A percentile compares a stretch with the other conserved stretches of the same genome.
Evolutionary conservation across 208 protist genomes (phyloP).

Genomic region (Naegleria lovaniensis): DNA sequence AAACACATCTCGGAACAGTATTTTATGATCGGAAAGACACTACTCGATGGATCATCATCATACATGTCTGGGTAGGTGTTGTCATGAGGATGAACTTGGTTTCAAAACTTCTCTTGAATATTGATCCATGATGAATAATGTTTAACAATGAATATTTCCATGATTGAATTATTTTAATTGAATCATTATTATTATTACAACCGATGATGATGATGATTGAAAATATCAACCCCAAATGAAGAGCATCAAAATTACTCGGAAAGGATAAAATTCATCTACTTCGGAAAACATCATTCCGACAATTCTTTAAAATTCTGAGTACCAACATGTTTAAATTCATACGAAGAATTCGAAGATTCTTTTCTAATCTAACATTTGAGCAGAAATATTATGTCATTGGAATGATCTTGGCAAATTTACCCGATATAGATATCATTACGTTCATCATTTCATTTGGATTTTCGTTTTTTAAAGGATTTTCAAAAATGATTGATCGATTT

Average conservation of each 20-base stretch:
- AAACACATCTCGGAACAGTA: background rate
- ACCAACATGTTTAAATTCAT: background rate
- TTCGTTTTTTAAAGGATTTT: background rate
- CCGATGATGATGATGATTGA: too few relatives aligned
- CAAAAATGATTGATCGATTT: background rate
- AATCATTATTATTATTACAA: too few relatives aligned
- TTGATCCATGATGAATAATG: too few relatives aligned
- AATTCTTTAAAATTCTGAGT: background rate
- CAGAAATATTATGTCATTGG: background rate
- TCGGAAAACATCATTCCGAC: background rate
- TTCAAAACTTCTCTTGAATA: too few relatives aligned
- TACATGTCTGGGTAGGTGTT: background rate
- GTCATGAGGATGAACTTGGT: background rate
- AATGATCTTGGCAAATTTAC: conserved; percentile 2
- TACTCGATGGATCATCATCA: background rate
- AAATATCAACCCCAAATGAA: too few relatives aligned
- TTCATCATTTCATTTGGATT: background rate
- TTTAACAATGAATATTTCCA: too few relatives aligned
- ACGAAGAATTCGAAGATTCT: background rate
- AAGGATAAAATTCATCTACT: background rate
- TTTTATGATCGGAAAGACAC: background rate
- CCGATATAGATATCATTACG: conserved; percentile 4
- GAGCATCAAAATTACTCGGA: background rate
- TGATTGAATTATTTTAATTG: too few relatives aligned
- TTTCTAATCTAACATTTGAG: background rate